Evolutionary conservation across 2,329 filamentous ascomycete species (phyloP).

Genomic region (Proliferodiscus dingleyae): DNA sequence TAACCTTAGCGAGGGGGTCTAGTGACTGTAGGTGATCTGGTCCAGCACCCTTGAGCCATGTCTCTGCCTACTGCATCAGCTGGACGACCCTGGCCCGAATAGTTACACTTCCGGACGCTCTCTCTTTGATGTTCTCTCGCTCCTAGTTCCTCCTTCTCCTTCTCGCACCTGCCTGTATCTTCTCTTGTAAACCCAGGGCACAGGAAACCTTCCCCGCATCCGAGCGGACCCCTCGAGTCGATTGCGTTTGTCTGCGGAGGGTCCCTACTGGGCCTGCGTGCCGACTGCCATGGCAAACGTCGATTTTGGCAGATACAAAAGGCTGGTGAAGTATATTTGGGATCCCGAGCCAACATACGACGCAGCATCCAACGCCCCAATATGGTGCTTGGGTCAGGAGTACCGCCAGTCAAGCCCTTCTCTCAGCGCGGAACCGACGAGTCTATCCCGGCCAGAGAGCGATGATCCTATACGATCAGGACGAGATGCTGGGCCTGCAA

Average conservation of each 20-base stretch:
- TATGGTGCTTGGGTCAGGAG: conserved; percentile 74
- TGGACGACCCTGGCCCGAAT: too few relatives aligned
- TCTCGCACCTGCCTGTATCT: too few relatives aligned
- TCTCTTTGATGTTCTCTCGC: too few relatives aligned
- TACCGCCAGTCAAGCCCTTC: conserved; percentile 38
- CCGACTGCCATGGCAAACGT: conserved; percentile 56
- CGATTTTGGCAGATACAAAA: conserved; percentile 73
- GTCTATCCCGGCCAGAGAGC: conserved; percentile 14
- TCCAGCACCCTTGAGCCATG: too few relatives aligned
- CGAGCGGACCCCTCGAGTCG: too few relatives aligned
- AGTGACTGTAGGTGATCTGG: neutral
- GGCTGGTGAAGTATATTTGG: conserved; percentile 87
- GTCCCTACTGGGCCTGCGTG: too few relatives aligned
- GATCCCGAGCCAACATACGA: conserved; percentile 85
- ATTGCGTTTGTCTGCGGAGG: too few relatives aligned
- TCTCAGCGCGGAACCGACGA: conserved; percentile 5
- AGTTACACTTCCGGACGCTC: too few relatives aligned
- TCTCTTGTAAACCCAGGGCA: too few relatives aligned
- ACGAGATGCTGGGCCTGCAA: conserved; percentile 17
- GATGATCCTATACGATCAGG: conserved; percentile 5
- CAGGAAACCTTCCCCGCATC: too few relatives aligned
- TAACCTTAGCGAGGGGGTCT: neutral
- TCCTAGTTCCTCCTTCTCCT: too few relatives aligned
- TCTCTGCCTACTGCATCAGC: too few relatives aligned
- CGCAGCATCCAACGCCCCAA: conserved; percentile 57